phyloP scores from a whole-genome alignment of 768 basidiomycete genomes.

The Sarcomyxa edulis region DNA sequence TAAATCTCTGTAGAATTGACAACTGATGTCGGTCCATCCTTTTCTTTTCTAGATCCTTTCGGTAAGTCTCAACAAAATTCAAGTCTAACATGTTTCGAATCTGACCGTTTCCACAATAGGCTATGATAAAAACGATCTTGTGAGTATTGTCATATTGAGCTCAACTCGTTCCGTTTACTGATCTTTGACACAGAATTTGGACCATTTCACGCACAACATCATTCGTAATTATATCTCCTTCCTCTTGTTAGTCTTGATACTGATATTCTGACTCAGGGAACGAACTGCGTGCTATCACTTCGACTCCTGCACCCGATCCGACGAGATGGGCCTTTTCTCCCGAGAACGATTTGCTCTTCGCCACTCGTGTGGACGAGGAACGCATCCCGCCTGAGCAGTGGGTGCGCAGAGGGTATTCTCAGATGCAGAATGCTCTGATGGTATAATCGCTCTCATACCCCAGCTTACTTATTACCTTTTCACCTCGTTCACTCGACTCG shows the following conservation, averaged over 20 bases:
- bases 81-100: slow-evolving; percentile 3
- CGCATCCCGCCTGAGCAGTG: slow-evolving; percentile 44
- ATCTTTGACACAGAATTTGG: slow-evolving; percentile 42
- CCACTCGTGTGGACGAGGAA: slow-evolving; percentile 27
- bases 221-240: slow-evolving; percentile 43
- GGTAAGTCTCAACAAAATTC: slow-evolving; percentile 12
- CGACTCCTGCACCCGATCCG: slow-evolving; percentile 54
- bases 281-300: slow-evolving; percentile 60
- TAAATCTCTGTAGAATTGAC: slow-evolving; percentile 2
- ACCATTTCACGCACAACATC: slow-evolving; percentile 67
- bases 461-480: too few relatives aligned
- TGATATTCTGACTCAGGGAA: slow-evolving; percentile 31
- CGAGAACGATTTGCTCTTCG: slow-evolving; percentile 55
- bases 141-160: too few relatives aligned
- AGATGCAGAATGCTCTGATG: slow-evolving; percentile 40
- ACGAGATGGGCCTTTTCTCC: slow-evolving; percentile 54
- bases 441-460: too few relatives aligned
- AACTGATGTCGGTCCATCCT: slow-evolving; percentile 1
- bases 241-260: slow-evolving; percentile 2
- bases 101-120: slow-evolving; percentile 23
- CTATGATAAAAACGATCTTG: slow-evolving; percentile 72
- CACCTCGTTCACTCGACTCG: too few relatives aligned
- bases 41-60: slow-evolving; percentile 32
- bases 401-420: slow-evolving; percentile 41
- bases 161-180: too few relatives aligned